Conservation (phyloP, 805 yeast species). For the Saturnispora sanitii region DNA sequence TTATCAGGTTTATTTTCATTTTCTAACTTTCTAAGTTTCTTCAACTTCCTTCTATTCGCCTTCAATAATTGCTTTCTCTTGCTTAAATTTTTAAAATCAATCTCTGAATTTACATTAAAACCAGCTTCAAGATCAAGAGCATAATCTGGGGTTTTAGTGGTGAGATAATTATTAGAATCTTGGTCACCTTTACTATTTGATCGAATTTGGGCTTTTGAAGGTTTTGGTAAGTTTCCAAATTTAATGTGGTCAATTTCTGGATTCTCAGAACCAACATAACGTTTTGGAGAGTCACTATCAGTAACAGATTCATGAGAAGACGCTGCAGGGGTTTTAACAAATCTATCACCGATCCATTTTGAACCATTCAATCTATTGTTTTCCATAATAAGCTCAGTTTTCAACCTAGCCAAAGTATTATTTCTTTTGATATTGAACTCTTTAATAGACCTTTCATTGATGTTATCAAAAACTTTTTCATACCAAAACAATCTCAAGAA, state of each 20-base stretch:
- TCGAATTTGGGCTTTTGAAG: conserved; percentile 30
- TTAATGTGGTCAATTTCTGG: conserved; percentile 22
- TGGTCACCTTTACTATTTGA: no score
- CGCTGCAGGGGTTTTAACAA: no score
- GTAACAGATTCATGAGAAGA: no score
- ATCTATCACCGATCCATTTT: no score
- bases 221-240: conserved; percentile 53
- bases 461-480: conserved; percentile 76
- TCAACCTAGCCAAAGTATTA: conserved; percentile 50
- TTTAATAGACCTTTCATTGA: conserved; percentile 61
- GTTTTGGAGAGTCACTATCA: background rate
- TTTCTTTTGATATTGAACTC: conserved; percentile 78
- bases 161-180: no score
- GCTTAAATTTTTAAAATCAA: conserved; percentile 57
- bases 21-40: conserved; percentile 1
- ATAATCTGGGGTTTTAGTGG: no score
- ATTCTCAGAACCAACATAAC: no score
- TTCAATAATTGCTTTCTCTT: conserved; percentile 19
- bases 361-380: conserved; percentile 23
- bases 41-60: conserved; percentile 10
- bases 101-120: conserved; percentile 34
- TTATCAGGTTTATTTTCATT: background rate
- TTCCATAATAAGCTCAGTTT: conserved; percentile 22
- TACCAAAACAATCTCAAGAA: conserved; percentile 81
- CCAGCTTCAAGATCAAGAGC: no score